These are phyloP conservation scores for Diaporthe eres DNA, from an alignment of 2,329 filamentous ascomycete genomes.

Conservation along the genomic window DNA sequence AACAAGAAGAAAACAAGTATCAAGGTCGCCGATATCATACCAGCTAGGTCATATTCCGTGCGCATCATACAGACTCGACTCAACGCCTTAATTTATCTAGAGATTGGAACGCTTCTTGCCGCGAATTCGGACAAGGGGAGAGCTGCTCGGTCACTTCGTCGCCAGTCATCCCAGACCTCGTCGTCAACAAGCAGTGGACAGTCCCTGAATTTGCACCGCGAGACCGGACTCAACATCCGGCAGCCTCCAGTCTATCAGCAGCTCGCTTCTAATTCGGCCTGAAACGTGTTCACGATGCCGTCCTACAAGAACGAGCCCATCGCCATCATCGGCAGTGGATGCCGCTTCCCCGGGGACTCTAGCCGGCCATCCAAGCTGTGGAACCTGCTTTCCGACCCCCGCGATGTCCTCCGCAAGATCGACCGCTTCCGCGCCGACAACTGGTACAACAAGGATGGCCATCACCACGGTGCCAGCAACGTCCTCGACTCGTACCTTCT, in stretches of 20 bases:
- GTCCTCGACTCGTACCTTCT: slow-evolving; percentile 45
- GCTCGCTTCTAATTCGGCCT: neutral
- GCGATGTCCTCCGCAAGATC: slow-evolving; percentile 45
- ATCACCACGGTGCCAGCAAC: slow-evolving; percentile 49
- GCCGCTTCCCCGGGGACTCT: slow-evolving; percentile 55
- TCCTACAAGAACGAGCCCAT: slow-evolving; percentile 51
- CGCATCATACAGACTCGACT: neutral
- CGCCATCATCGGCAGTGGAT: slow-evolving; percentile 58
- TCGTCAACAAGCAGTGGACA: neutral
- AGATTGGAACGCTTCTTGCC: neutral
- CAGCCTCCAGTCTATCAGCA: neutral
- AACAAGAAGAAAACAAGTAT: neutral
- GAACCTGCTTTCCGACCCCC: slow-evolving; percentile 49
- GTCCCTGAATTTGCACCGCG: neutral
- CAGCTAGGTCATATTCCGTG: neutral
- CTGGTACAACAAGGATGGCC: slow-evolving; percentile 48
- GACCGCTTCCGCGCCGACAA: slow-evolving; percentile 45
- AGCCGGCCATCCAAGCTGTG: slow-evolving; percentile 54
- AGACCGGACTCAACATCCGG: neutral
- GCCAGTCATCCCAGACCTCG: neutral
- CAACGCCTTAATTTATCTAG: neutral
- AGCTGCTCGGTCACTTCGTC: neutral
- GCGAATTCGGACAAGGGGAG: neutral
- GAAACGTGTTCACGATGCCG: neutral
- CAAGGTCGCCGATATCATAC: neutral